Conservation (phyloP, 2,329 filamentous ascomycete genomes). For the Colletotrichum sp. region DNA sequence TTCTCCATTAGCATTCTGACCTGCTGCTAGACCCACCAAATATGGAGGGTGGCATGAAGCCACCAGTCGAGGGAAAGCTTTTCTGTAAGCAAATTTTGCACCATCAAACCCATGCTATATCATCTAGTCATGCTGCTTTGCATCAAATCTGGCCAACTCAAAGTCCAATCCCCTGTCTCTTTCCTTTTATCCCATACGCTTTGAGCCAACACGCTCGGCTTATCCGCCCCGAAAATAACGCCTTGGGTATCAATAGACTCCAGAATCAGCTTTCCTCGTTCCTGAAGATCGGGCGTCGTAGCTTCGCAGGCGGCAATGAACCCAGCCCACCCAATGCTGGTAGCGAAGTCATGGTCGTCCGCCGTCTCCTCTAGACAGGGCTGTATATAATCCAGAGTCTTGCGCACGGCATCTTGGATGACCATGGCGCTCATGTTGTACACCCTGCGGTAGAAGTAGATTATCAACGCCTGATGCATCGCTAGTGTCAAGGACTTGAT, state of each 20-base stretch:
- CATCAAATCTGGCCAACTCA: slow-evolving; percentile 31
- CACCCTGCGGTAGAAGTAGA: slow-evolving; percentile 51
- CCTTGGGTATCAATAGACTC: slow-evolving; percentile 30
- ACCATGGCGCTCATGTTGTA: slow-evolving; percentile 43
- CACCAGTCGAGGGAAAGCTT: not conserved
- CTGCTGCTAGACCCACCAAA: not conserved
- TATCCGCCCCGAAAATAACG: slow-evolving; percentile 28
- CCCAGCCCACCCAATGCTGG: slow-evolving; percentile 45
- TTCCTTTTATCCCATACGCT: slow-evolving; percentile 32
- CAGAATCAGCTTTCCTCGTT: slow-evolving; percentile 27
- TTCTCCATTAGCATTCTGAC: not conserved
- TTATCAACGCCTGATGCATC: slow-evolving; percentile 46
- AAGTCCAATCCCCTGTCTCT: slow-evolving; percentile 31
- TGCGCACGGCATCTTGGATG: slow-evolving; percentile 40
- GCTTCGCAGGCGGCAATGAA: slow-evolving; percentile 50
- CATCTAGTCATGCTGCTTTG: not conserved
- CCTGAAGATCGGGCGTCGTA: slow-evolving; percentile 37
- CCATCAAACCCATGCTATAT: not conserved
- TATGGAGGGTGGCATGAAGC: not conserved
- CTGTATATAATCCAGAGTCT: slow-evolving; percentile 40
- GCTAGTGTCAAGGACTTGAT: slow-evolving; percentile 37
- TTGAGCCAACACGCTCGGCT: slow-evolving; percentile 29
- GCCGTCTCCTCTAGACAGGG: slow-evolving; percentile 34
- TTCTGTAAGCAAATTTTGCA: too few species aligned
- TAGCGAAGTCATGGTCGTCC: slow-evolving; percentile 39